Percentiles rank a stretch among this genome's conserved stretches.
These are phyloP conservation scores for Syzygium aromaticum DNA, from an alignment of 345 rosid genomes.

Conservation along the genomic window DNA sequence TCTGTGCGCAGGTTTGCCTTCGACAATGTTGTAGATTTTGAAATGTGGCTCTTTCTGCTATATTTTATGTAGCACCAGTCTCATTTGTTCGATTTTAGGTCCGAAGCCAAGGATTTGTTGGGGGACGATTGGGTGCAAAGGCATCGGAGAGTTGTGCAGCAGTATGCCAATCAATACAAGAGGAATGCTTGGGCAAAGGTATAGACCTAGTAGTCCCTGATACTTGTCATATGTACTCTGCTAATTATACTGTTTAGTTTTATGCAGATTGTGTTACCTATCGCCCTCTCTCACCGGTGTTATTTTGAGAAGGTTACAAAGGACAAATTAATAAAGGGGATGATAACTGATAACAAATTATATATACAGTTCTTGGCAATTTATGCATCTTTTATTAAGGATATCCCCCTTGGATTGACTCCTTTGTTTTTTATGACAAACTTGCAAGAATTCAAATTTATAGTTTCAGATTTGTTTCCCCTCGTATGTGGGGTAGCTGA, in stretches of 20 bases:
- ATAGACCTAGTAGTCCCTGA: not conserved
- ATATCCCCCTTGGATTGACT: not conserved
- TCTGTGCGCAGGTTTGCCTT: constrained; percentile 85
- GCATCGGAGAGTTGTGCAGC: constrained; percentile 95
- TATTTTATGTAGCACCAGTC: not conserved
- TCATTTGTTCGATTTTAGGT: constrained; percentile 31
- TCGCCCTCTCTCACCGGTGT: not conserved
- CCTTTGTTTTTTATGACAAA: not conserved
- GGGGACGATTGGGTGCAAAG: constrained; percentile 99
- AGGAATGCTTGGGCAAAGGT: constrained; percentile 96
- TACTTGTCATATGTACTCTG: not conserved
- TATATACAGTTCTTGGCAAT: not conserved
- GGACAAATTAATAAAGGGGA: not conserved
- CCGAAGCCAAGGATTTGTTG: constrained; percentile 96
- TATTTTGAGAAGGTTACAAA: not conserved
- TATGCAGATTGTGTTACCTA: not conserved
- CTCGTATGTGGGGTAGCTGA: not conserved
- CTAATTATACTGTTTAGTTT: not conserved
- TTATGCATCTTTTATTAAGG: not conserved
- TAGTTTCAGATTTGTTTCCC: not conserved
- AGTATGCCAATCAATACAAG: constrained; percentile 96
- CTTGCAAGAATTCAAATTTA: not conserved
- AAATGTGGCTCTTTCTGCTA: not conserved
- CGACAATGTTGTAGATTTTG: not conserved
- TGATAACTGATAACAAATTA: not conserved